Base-by-base conservation (phyloP, 2,329 filamentous ascomycete genomes). In the Zymoseptoria brevis region DNA sequence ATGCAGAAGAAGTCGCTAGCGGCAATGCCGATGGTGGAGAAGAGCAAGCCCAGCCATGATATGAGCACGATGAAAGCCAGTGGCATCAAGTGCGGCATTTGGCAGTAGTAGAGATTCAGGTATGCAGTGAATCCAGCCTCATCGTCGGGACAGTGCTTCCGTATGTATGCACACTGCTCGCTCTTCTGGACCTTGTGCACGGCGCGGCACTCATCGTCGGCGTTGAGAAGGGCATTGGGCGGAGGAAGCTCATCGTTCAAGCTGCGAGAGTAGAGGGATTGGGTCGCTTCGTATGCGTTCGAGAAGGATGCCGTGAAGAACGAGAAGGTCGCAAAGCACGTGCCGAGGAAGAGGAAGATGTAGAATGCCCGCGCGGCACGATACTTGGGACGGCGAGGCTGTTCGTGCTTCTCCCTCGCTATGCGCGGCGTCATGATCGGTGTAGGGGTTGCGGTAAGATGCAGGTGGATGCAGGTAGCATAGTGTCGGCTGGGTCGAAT, bases 1-100 rank as follows among this genome's bases (percentile, higher is more conserved):
- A 97, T 85, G 75, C 92, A 97, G 76, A 99, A 94, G 79, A 99
- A 99, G 76, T 99, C 94, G 75, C 91, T 96, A 21, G 94, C 94
- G 13, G 94, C 94, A 64, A 99, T 96, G 60, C 94, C 94, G 64
- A 99, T 96, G 13, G 94, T 97, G 67, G 89, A 93, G 76, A 99
- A 99, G 7, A 99, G 84, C 57, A 97, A 78, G 45, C 84, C 88
- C 6, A 96, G 83, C 94, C 94, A 99, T 61, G 86, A 68, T 16
- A 90, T 82, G 52, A 99, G 79, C 50, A 96, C 77, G 21, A 79
- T 72, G 69, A 99, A 95, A n/a, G 89, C 90, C 52, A 96, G 64
- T 0, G 88, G 86, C 70, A 90, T 87, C 13, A 80, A 84, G 16
- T 19, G 19, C 57, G 80, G 79, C 35, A 96, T 79, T 50, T 79